A percentile compares a stretch with the other conserved stretches of the same genome.
phyloP scores from a whole-genome alignment of 768 basidiomycete genomes.

The Termitomyces sp. region DNA sequence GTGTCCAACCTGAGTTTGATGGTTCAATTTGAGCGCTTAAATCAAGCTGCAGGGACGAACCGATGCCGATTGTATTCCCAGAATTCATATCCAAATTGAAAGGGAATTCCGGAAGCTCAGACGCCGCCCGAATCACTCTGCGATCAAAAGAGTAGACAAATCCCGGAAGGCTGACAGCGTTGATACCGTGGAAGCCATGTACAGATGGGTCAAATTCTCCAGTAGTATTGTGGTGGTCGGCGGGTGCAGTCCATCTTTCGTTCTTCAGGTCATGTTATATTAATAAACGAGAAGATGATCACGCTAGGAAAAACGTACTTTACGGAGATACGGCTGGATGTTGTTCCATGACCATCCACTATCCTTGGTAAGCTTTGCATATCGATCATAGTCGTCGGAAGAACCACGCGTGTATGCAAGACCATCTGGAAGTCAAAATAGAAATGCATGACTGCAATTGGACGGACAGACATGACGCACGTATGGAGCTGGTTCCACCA shows the following conservation, averaged over 20 bases:
- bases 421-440: background rate
- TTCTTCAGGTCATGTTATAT: slow-evolving; percentile 7
- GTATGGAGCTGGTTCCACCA: slow-evolving; percentile 15
- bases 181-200: slow-evolving; percentile 21
- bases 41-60: slow-evolving; percentile 3
- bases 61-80: slow-evolving; percentile 18
- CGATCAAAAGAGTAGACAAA: slow-evolving; percentile 19
- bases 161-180: slow-evolving; percentile 23
- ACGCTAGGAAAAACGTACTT: slow-evolving; percentile 7
- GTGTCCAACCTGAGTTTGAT: slow-evolving; percentile 16
- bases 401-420: slow-evolving; percentile 26
- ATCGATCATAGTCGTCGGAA: slow-evolving; percentile 26
- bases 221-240: slow-evolving; percentile 22
- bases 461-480: slow-evolving; percentile 2
- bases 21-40: background rate
- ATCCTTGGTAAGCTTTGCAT: slow-evolving; percentile 23
- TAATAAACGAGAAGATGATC: background rate
- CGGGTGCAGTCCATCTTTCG: slow-evolving; percentile 23
- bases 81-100: slow-evolving; percentile 22
- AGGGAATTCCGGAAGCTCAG: slow-evolving; percentile 18
- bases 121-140: slow-evolving; percentile 22
- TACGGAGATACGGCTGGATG: slow-evolving; percentile 21
- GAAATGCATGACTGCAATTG: background rate
- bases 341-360: slow-evolving; percentile 27
- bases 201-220: slow-evolving; percentile 5